These are phyloP conservation scores for Alternaria sp. DNA, from an alignment of 2,329 filamentous ascomycete species.

Conservation along the genomic window DNA sequence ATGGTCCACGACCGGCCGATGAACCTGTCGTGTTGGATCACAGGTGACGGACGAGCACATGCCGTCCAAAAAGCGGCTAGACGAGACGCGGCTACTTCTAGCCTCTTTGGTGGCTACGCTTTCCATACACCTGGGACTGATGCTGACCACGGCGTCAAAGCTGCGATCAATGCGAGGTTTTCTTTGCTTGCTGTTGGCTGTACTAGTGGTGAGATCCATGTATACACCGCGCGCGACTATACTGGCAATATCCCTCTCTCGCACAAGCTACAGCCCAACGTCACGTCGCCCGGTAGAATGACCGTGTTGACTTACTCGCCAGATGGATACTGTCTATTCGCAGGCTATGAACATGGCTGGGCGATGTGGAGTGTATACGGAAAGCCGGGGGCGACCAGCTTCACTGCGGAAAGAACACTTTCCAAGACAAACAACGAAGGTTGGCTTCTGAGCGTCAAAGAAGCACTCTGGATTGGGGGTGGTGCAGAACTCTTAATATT, in stretches of 20 bases:
- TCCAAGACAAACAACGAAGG: constrained; percentile 75
- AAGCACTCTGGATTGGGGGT: constrained; percentile 85
- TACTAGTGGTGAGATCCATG: constrained; percentile 76
- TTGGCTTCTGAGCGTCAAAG: constrained; percentile 81
- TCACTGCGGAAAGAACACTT: constrained; percentile 71
- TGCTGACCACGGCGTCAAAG: constrained; percentile 70
- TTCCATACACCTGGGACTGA: constrained; percentile 77
- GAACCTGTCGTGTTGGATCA: constrained; percentile 94
- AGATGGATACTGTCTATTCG: constrained; percentile 95
- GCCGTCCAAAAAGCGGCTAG: constrained; percentile 75
- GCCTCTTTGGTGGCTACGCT: constrained; percentile 86
- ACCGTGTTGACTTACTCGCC: constrained; percentile 86
- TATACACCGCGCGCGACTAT: constrained; percentile 95
- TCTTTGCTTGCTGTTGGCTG: constrained; percentile 91
- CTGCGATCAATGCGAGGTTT: constrained; percentile 92
- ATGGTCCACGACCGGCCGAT: constrained; percentile 96
- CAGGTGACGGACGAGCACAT: constrained; percentile 84
- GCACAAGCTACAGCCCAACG: constrained; percentile 75
- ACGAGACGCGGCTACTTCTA: constrained; percentile 62
- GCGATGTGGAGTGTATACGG: constrained; percentile 97
- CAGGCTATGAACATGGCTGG: constrained; percentile 92
- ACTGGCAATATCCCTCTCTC: constrained; percentile 89
- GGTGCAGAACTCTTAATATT: constrained; percentile 85
- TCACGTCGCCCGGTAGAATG: constrained; percentile 74
- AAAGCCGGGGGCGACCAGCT: constrained; percentile 85